phyloP scores from a whole-genome alignment of 805 yeast species.

The Brettanomyces custersianus region DNA sequence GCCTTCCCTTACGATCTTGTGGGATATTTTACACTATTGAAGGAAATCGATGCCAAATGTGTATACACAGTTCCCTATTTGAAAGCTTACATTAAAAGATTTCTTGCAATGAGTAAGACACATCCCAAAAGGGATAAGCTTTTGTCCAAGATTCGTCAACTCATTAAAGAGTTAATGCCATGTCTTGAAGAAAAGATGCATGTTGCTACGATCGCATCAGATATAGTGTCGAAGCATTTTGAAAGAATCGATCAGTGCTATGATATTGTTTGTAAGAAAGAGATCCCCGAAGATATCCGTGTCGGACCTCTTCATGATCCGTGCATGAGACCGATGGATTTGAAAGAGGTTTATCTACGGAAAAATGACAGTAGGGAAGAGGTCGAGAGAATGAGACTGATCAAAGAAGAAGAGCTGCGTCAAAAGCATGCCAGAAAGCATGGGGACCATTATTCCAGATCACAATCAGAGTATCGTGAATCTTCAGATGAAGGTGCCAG shows the following conservation, averaged over 20 bases:
- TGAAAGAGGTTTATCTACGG: slow-evolving; percentile 61
- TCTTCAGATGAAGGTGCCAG: too few relatives aligned
- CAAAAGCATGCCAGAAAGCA: not conserved
- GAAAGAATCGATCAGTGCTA: slow-evolving; percentile 73
- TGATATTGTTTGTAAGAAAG: slow-evolving; percentile 62
- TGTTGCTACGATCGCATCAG: slow-evolving; percentile 86
- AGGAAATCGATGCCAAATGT: slow-evolving; percentile 94
- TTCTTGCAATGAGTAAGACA: slow-evolving; percentile 31
- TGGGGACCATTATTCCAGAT: too few relatives aligned
- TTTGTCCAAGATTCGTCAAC: slow-evolving; percentile 32
- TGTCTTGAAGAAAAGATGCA: slow-evolving; percentile 96
- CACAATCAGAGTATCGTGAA: too few relatives aligned
- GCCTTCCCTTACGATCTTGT: slow-evolving; percentile 81
- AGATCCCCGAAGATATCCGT: slow-evolving; percentile 73
- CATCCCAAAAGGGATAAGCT: slow-evolving; percentile 30
- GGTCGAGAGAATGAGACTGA: not conserved
- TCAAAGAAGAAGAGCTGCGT: slow-evolving; percentile 3
- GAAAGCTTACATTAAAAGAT: slow-evolving; percentile 40
- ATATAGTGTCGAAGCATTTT: slow-evolving; percentile 58
- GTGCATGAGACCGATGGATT: slow-evolving; percentile 61
- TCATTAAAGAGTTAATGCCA: slow-evolving; percentile 68
- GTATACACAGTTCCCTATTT: slow-evolving; percentile 64
- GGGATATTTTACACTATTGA: slow-evolving; percentile 76
- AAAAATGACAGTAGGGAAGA: slow-evolving; percentile 49
- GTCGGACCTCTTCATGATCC: slow-evolving; percentile 83